phyloP scores from a whole-genome alignment of 352 stramenopile genomes.

The Bremia lactucae region DNA sequence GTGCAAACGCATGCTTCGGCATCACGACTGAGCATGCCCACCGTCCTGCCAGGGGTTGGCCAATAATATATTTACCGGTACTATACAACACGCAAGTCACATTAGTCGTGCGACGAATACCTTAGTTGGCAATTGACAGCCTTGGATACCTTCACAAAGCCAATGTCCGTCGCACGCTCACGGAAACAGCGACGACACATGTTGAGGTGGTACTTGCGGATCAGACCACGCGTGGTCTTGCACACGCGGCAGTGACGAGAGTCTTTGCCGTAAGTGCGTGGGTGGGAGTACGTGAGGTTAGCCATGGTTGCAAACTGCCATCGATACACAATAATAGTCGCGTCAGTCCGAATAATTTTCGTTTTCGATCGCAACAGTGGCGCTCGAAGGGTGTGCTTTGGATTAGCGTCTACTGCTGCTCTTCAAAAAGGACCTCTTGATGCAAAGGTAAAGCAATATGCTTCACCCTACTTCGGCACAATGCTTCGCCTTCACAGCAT shows the following conservation, averaged over 20 bases:
- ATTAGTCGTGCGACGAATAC: too few species aligned
- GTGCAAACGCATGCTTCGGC: slow-evolving; percentile 18
- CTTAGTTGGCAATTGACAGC: too few species aligned
- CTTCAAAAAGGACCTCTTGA: too few species aligned
- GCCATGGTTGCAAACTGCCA: slow-evolving; percentile 69
- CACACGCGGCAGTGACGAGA: slow-evolving; percentile 86
- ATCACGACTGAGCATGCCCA: slow-evolving; percentile 16
- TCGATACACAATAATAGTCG: slow-evolving; percentile 12
- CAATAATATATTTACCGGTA: slow-evolving; percentile 65
- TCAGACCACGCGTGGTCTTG: slow-evolving; percentile 87
- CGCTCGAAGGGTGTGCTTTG: too few species aligned
- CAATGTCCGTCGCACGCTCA: slow-evolving; percentile 90
- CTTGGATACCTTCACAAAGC: slow-evolving; percentile 87
- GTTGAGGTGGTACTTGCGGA: slow-evolving; percentile 94
- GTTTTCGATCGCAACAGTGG: too few species aligned
- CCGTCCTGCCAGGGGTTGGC: slow-evolving; percentile 25
- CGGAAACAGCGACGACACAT: slow-evolving; percentile 96
- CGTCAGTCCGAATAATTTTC: too few species aligned
- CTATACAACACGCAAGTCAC: slow-evolving; percentile 16
- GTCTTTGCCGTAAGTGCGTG: slow-evolving; percentile 84
- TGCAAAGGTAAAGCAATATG: too few species aligned
- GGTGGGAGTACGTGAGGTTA: slow-evolving; percentile 84
- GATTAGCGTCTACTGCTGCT: too few species aligned
- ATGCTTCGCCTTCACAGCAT: slow-evolving; percentile 1
- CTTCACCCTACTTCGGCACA: too few species aligned